phyloP scores from a whole-genome alignment of 805 yeast genomes.

The Scheffersomyces lignosus region DNA sequence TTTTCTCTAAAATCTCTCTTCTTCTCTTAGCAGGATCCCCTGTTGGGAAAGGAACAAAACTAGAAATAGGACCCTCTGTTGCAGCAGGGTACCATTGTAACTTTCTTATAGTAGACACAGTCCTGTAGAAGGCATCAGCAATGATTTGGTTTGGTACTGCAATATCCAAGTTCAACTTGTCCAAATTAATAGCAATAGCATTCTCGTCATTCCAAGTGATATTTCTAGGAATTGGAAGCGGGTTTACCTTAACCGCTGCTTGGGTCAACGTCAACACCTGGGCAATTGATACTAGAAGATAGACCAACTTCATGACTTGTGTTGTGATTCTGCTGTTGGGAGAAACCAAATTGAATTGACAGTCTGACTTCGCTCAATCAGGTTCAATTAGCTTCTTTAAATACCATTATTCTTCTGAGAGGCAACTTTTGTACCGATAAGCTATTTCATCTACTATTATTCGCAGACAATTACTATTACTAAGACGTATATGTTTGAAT shows the following conservation, averaged over 20 bases:
- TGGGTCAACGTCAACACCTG: not conserved
- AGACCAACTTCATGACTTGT: not conserved
- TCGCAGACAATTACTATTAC: no score
- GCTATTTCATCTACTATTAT: no score
- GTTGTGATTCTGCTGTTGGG: no score
- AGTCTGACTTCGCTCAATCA: no score
- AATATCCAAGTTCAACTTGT: constrained; percentile 4
- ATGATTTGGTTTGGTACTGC: constrained; percentile 12
- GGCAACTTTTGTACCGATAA: no score
- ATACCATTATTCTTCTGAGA: no score
- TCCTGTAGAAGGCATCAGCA: constrained; percentile 23
- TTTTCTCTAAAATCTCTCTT: no score
- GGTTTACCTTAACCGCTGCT: constrained; percentile 17
- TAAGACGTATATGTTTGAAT: no score
- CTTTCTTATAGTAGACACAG: constrained; percentile 13
- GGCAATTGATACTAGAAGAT: not conserved
- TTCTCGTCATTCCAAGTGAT: constrained; percentile 18
- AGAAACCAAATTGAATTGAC: no score
- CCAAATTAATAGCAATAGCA: constrained; percentile 2
- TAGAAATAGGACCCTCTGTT: constrained; percentile 22
- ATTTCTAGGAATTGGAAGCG: constrained; percentile 23
- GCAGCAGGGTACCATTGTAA: constrained; percentile 38
- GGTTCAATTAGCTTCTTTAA: no score
- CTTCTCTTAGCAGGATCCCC: constrained; percentile 1
- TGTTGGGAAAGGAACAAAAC: constrained; percentile 17